Base-by-base conservation (phyloP, 169 alveolate species). In the Babesia bigemina region DNA sequence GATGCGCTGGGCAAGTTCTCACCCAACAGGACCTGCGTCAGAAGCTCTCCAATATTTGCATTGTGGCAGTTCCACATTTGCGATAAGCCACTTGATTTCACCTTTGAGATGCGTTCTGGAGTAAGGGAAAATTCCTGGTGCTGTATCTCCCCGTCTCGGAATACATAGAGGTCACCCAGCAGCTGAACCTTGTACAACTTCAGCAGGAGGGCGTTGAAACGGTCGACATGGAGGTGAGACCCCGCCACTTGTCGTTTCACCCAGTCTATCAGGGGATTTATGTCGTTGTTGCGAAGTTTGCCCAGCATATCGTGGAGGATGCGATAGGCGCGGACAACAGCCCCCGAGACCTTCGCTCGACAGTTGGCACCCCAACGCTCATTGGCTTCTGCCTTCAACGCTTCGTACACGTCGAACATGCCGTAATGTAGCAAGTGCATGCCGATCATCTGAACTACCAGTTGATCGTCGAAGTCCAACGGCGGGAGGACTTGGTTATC, bases 401-500 rank as follows among this genome's bases (percentile, higher is more conserved):
- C 56, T n/a, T 72, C 62, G 50, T 69, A 82, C 16, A 82, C 85
- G 52, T 82, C 89, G 36, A 73, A 72, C 19, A 50, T 28, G 0
- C 89, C 89, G 24, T 63, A 61, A 58, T 82, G 89, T 24, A 82
- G 44, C 13, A 82, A 44, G 59, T 82, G 85, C 58, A 74, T 82
- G 14, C 85, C 85, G 33, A 82, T 73, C 89, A 82, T 72, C 28
- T 66, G 69, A 36, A 74, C n/a, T 8, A 82, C 63, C 33, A 82
- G 28, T 24, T 65, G 47, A 22, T 74, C 85, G 69, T 82, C 85
- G 39, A 82, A 33, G 52, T 24, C 59, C 22, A 58, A 22, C n/a
- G 19, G 78, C 11, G 79, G 50, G 16, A 82, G 26, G 19, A 67
- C 39, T 21, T 56, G 72, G 26, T 21, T 33, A 21, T 44, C 55